These are phyloP conservation scores for Alternaria novae-zelandiae DNA, from an alignment of 2,329 filamentous ascomycete species.

Conservation along the genomic window DNA sequence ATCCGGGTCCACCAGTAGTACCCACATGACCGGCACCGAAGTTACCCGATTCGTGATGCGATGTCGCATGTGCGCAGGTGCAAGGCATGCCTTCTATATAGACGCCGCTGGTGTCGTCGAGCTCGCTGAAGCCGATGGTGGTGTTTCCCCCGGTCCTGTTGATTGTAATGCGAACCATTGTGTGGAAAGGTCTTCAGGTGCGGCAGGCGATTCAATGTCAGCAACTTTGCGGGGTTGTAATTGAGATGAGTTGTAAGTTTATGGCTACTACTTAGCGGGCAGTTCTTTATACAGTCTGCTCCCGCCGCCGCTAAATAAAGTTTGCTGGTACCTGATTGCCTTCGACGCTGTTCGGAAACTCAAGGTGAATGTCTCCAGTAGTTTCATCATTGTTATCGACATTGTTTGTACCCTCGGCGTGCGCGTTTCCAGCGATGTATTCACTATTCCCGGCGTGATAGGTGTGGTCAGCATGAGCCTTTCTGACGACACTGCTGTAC, in stretches of 20 bases:
- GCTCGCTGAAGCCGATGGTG: too few species aligned
- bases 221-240: not conserved
- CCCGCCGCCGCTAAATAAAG: not conserved
- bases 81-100: not conserved
- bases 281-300: not conserved
- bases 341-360: not conserved
- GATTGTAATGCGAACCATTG: too few species aligned
- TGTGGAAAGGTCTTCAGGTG: not conserved
- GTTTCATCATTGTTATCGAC: not conserved
- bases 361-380: not conserved
- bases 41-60: not conserved
- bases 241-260: not conserved
- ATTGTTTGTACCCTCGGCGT: not conserved
- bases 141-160: too few species aligned
- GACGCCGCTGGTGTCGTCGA: not conserved
- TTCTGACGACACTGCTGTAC: not conserved
- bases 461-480: not conserved
- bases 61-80: not conserved
- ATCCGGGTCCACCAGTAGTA: not conserved
- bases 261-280: not conserved
- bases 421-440: not conserved
- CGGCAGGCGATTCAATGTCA: not conserved
- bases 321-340: not conserved
- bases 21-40: not conserved
- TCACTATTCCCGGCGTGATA: not conserved